These are phyloP conservation scores for Neospora caninum DNA, from an alignment of 169 alveolate species.

Conservation along the genomic window DNA sequence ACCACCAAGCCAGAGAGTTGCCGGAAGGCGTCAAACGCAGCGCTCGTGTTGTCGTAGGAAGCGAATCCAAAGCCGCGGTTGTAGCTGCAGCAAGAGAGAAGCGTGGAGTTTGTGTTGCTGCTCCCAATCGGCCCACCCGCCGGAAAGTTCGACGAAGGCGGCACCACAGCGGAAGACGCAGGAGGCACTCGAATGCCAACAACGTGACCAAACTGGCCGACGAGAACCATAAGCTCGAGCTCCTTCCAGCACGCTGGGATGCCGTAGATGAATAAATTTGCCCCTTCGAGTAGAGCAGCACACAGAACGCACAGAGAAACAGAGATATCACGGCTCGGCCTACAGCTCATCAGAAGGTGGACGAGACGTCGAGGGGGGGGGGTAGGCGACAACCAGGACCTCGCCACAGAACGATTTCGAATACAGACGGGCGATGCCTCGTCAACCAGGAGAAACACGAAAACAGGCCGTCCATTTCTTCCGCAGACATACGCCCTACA, in stretches of 20 bases:
- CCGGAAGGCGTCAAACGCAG: constrained; percentile 88
- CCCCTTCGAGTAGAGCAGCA: constrained; percentile 87
- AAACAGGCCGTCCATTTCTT: too few species aligned
- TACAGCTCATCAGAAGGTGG: too few species aligned
- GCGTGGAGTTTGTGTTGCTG: not conserved
- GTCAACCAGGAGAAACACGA: too few species aligned
- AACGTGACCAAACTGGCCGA: constrained; percentile 87
- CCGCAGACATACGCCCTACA: too few species aligned
- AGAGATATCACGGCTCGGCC: too few species aligned
- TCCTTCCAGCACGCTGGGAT: constrained; percentile 92
- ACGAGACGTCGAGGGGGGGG: too few species aligned
- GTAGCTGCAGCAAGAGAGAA: constrained; percentile 37
- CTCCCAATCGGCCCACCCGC: not conserved
- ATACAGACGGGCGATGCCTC: too few species aligned
- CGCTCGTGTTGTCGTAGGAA: constrained; percentile 85
- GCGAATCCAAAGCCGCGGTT: constrained; percentile 89
- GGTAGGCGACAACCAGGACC: too few species aligned
- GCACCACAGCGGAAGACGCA: constrained; percentile 31
- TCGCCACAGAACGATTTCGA: too few species aligned
- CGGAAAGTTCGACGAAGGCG: not conserved
- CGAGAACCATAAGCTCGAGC: constrained; percentile 81
- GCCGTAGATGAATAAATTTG: constrained; percentile 91
- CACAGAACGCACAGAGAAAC: not conserved
- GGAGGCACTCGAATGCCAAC: constrained; percentile 80
- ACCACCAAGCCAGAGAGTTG: constrained; percentile 86